These are phyloP conservation scores for Ceratocystis lukuohia DNA, from an alignment of 2,329 filamentous ascomycete genomes.

Conservation along the genomic window DNA sequence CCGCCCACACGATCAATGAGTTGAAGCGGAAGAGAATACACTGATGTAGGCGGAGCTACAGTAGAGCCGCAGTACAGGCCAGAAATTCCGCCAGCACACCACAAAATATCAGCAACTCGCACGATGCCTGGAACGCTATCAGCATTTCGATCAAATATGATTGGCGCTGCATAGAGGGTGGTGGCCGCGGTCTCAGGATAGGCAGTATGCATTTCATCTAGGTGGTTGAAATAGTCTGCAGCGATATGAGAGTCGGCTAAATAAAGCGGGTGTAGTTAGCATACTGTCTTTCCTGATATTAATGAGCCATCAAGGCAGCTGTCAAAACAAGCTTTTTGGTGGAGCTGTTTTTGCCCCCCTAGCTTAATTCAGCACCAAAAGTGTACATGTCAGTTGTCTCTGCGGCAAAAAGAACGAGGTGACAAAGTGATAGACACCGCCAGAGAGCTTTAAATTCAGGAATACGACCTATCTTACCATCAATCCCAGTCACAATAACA, in stretches of 20 bases:
- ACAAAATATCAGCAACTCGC: constrained; percentile 58
- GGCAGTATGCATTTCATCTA: constrained; percentile 49
- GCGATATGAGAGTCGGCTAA: constrained; percentile 59
- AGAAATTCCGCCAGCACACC: constrained; percentile 57
- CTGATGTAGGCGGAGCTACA: constrained; percentile 58
- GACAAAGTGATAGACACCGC: not conserved
- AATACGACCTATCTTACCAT: constrained; percentile 39
- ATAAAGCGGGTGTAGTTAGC: constrained; percentile 16
- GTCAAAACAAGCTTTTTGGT: not conserved
- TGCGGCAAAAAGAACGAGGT: not conserved
- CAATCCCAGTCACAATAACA: constrained; percentile 57
- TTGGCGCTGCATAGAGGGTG: constrained; percentile 55
- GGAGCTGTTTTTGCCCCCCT: not conserved
- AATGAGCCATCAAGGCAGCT: not conserved
- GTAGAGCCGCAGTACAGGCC: constrained; percentile 50
- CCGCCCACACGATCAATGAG: constrained; percentile 56
- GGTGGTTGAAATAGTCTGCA: constrained; percentile 51
- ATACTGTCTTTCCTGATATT: not conserved
- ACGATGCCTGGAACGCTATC: constrained; percentile 54
- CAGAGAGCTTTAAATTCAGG: not conserved
- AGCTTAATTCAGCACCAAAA: not conserved
- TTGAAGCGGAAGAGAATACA: constrained; percentile 56
- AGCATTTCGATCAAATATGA: constrained; percentile 62
- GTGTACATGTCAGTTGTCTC: not conserved
- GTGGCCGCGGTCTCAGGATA: constrained; percentile 46